A percentile compares a stretch with the other conserved stretches of the same genome.
Conservation (phyloP, 2,329 filamentous ascomycete species). For the Fusarium cyanostomum region DNA sequence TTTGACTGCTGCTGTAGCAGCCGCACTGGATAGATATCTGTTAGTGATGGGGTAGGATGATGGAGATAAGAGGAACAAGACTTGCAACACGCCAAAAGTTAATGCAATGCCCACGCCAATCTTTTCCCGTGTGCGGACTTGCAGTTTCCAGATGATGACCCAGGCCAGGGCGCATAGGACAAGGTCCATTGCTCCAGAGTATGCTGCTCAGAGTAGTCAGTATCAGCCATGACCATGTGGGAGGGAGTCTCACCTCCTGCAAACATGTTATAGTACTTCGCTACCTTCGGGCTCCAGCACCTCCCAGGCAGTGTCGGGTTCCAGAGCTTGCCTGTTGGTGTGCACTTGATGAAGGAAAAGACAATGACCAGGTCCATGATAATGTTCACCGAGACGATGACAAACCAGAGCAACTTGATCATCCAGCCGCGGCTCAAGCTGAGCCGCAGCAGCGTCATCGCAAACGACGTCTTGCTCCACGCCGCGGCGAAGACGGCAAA, state of each 20-base stretch:
- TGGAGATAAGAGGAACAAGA: no score
- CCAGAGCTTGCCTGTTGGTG: background rate
- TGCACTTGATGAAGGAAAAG: background rate
- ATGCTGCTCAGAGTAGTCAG: background rate
- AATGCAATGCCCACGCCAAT: background rate
- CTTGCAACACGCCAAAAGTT: background rate
- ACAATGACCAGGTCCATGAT: background rate
- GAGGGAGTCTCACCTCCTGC: background rate
- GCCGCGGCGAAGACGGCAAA: background rate
- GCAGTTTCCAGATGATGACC: background rate
- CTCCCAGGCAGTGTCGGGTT: background rate
- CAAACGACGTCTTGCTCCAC: background rate
- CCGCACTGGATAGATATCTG: background rate
- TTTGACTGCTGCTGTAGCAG: background rate
- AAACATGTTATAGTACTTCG: background rate
- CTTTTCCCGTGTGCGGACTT: background rate
- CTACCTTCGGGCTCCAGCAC: background rate
- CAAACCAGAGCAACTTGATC: background rate
- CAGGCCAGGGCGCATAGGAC: background rate
- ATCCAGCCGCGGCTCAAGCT: background rate
- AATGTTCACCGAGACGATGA: background rate
- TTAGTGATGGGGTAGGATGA: background rate
- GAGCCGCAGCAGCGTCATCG: background rate
- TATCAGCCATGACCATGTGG: background rate
- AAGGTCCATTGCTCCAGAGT: background rate